These are phyloP conservation scores for Coemansia erecta DNA, from an alignment of 192 early-diverging fungal genomes.

Conservation along the genomic window DNA sequence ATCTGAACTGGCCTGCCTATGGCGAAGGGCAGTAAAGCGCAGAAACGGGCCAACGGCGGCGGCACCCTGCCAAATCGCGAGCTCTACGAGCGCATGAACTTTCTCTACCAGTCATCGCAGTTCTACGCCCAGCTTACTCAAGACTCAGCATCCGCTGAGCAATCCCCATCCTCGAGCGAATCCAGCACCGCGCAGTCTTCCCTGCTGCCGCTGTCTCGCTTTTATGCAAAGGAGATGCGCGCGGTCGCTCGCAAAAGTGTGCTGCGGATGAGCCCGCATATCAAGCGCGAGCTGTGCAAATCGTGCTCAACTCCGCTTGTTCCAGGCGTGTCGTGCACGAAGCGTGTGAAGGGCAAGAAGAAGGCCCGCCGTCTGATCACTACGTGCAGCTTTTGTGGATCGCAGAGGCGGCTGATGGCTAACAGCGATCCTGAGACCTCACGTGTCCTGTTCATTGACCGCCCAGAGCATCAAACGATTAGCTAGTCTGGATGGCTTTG, in stretches of 20 bases:
- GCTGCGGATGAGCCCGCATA: conserved; percentile 42
- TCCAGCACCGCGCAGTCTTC: conserved; percentile 8
- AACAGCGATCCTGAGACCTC: conserved; percentile 10
- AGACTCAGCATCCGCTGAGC: not conserved
- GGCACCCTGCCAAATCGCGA: conserved; percentile 43
- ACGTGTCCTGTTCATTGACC: conserved; percentile 39
- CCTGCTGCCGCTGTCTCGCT: conserved; percentile 31
- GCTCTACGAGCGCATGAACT: conserved; percentile 46
- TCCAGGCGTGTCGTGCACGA: conserved; percentile 35
- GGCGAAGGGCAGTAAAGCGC: conserved; percentile 11
- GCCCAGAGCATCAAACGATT: conserved; percentile 20
- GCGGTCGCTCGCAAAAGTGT: conserved; percentile 45
- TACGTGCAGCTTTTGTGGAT: conserved; percentile 39
- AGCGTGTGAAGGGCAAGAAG: conserved; percentile 28
- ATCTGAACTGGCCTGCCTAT: not conserved
- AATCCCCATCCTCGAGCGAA: not conserved
- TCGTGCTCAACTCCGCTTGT: conserved; percentile 26
- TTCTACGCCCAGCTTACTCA: conserved; percentile 17
- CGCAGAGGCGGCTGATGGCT: conserved; percentile 21
- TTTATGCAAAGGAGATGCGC: conserved; percentile 45
- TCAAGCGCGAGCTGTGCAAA: conserved; percentile 39
- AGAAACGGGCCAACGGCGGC: conserved; percentile 1
- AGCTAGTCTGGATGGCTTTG: too few relatives aligned
- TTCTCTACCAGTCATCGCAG: conserved; percentile 45
- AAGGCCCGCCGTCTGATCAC: conserved; percentile 25